Base-by-base conservation (phyloP, 805 yeast genomes). In the Aciculoconidium aculeatum region DNA sequence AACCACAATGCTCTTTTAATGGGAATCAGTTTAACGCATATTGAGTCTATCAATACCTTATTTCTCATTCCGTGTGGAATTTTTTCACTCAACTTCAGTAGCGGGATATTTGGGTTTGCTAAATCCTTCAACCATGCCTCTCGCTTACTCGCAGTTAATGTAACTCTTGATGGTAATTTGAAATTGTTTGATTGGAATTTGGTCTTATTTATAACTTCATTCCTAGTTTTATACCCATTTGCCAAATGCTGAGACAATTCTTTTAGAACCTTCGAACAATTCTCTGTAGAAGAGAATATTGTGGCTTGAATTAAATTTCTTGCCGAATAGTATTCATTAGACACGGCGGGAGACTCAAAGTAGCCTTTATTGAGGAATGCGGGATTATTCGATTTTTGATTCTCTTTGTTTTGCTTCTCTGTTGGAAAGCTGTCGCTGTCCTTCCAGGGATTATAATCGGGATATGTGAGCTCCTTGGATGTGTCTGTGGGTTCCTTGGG, bases 51-150 rank as follows among this genome's bases (percentile, higher is more conserved):
- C 11, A 90, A 61, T 1, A 70, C 67, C 40, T 75, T 74, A 49
- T 84, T 82, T 40, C 88, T 65, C 13, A 88, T 72, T 0, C 96
- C 96, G 51, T 90, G 96, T 0, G 98, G 97, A 6, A 90, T 72
- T 11, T 87, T 83, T 31, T 83, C 67, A 3, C 92, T 71, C 4
- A 88, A 69, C 35, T 72, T 73, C 23, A 71, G 65, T 27, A 90
- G 59, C 1, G 95, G 82, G 0, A 80, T 66, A 11, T 62, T 55
- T 0, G 80, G 70, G 30, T 81, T 68, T 3, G 92, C 84, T 29
- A 90, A 64, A 45, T 86, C 94, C 30, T 70, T 70, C 26, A 90
- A 61, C 98, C 98, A 90, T 2, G 77, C 63, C 37, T 85, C 95
- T 35, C 80, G 70, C 49, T 84, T 83, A 47, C 78, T 80, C 36